phyloP scores from a whole-genome alignment of 352 stramenopile genomes.

The Ophiocytium majus region DNA sequence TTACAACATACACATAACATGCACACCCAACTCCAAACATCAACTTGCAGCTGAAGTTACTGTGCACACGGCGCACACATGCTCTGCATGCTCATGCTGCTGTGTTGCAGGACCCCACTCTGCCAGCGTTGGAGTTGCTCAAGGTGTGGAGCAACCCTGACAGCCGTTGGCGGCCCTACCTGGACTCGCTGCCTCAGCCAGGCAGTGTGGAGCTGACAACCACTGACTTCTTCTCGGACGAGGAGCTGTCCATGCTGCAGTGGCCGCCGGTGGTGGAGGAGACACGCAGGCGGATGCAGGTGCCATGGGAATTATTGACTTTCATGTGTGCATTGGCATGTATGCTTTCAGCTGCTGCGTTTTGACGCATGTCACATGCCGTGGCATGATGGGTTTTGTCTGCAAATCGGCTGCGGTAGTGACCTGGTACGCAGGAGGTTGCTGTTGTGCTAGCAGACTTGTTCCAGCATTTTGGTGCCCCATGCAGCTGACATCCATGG shows the following conservation, averaged over 20 bases:
- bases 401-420: too few relatives aligned
- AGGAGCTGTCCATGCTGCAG: slow-evolving; percentile 62
- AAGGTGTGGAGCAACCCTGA: slow-evolving; percentile 17
- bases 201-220: slow-evolving; percentile 26
- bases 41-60: too few relatives aligned
- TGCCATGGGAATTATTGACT: too few relatives aligned
- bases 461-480: too few relatives aligned
- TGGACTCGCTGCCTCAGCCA: slow-evolving; percentile 18
- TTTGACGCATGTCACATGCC: not conserved
- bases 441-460: too few relatives aligned
- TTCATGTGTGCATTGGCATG: too few relatives aligned
- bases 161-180: not conserved
- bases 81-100: not conserved
- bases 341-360: slow-evolving; percentile 6
- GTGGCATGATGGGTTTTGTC: too few relatives aligned
- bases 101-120: not conserved
- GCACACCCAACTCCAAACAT: too few relatives aligned
- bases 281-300: slow-evolving; percentile 35
- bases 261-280: slow-evolving; percentile 62
- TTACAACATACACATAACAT: too few relatives aligned
- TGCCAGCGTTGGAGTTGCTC: slow-evolving; percentile 16
- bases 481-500: too few relatives aligned
- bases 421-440: too few relatives aligned
- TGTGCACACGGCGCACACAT: too few relatives aligned
- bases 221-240: slow-evolving; percentile 64